phyloP scores from a whole-genome alignment of 2,329 filamentous ascomycete species.

The Epichloe coenophiala region DNA sequence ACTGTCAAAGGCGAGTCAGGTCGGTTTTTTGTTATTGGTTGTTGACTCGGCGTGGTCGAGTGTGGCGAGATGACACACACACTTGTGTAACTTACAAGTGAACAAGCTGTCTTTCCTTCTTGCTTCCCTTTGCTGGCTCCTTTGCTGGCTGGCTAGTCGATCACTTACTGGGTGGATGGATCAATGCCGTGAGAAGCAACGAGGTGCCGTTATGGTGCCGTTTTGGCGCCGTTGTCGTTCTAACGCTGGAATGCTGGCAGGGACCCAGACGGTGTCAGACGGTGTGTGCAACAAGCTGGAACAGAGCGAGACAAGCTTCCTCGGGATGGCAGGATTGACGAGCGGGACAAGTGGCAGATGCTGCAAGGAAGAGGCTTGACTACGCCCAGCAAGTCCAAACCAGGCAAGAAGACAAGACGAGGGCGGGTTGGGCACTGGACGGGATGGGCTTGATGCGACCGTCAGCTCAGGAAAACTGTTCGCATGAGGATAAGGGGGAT shows the following conservation, averaged over 20 bases:
- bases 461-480: not conserved
- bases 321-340: not conserved
- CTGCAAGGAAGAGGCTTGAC: too few species aligned
- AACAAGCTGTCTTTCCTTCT: not conserved
- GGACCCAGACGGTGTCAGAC: not conserved
- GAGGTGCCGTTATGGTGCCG: too few species aligned
- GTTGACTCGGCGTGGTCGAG: not conserved
- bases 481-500: not conserved
- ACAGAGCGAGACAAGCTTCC: not conserved
- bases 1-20: not conserved
- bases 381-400: not conserved
- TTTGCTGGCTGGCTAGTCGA: not conserved
- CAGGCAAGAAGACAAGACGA: not conserved
- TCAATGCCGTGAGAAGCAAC: not conserved
- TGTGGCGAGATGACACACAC: not conserved
- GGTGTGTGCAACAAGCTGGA: not conserved
- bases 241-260: constrained; percentile 1
- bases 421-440: not conserved
- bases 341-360: not conserved
- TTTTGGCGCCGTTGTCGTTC: not conserved
- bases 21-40: not conserved
- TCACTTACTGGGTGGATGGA: not conserved
- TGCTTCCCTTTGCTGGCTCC: not conserved
- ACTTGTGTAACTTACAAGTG: not conserved
- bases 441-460: too few species aligned